A percentile compares a stretch with the other conserved stretches of the same genome.
Evolutionary conservation across 208 protist genomes (phyloP).

Genomic region (Balamuthia mandrillaris): DNA sequence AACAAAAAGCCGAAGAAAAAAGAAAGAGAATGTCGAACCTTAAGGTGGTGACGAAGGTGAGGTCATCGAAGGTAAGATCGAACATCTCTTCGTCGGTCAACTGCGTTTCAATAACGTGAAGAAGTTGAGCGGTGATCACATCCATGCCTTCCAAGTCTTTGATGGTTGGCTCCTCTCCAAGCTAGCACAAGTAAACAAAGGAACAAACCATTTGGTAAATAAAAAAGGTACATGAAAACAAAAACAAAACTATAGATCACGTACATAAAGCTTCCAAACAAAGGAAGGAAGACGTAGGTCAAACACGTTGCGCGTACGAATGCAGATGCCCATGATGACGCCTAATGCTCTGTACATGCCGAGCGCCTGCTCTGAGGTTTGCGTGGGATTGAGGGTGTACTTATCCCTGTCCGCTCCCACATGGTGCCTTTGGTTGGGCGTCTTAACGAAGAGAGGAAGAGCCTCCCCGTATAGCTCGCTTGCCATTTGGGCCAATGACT

Average conservation of each 20-base stretch:
- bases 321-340: neutral
- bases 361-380: too few species aligned
- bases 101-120: neutral
- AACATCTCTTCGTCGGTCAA: neutral
- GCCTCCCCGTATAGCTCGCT: neutral
- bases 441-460: neutral
- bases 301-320: neutral
- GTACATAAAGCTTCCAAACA: neutral
- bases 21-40: neutral
- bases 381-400: neutral
- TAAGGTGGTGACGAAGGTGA: neutral
- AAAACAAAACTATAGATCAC: neutral
- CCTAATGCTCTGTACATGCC: too few species aligned
- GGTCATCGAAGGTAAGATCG: neutral
- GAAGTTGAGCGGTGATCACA: neutral
- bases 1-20: neutral
- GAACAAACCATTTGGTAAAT: too few species aligned
- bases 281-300: neutral
- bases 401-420: neutral
- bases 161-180: neutral
- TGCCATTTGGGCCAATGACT: neutral
- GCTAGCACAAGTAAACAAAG: neutral
- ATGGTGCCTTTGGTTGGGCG: neutral
- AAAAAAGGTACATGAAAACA: too few species aligned
- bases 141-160: neutral